Percentiles rank a stretch among this genome's conserved stretches.
These are phyloP conservation scores for Myriosclerotinia curreyana DNA, from an alignment of 2,329 filamentous ascomycete species.

Conservation along the genomic window DNA sequence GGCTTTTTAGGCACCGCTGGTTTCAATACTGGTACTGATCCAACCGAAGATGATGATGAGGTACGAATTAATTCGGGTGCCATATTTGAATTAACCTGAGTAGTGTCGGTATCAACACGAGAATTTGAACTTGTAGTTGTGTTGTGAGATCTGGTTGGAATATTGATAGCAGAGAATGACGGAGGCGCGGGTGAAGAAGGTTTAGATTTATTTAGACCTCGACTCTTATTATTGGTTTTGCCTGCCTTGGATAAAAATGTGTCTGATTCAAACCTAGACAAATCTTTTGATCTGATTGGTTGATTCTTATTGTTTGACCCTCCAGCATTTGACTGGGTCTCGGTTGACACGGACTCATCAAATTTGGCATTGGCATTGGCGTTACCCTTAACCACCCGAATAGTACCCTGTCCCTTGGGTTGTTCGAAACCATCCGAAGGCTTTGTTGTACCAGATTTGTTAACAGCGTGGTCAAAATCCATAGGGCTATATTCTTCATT, in stretches of 20 bases:
- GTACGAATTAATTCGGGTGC: constrained; percentile 27
- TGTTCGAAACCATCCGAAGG: constrained; percentile 10
- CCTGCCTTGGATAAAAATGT: constrained; percentile 31
- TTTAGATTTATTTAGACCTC: constrained; percentile 19
- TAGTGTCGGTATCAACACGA: constrained; percentile 4
- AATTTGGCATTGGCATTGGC: constrained; percentile 30
- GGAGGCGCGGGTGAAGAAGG: constrained; percentile 25
- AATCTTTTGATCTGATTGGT: constrained; percentile 32
- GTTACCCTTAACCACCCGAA: constrained; percentile 21
- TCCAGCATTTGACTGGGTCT: constrained; percentile 29
- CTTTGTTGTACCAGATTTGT: constrained; percentile 20
- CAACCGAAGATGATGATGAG: constrained; percentile 24
- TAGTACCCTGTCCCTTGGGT: constrained; percentile 19
- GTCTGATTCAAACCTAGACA: constrained; percentile 34
- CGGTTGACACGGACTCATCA: constrained; percentile 32
- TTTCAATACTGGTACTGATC: constrained; percentile 21
- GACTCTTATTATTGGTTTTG: constrained; percentile 21
- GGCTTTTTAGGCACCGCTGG: constrained; percentile 15
- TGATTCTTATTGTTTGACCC: constrained; percentile 27
- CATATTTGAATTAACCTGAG: constrained; percentile 19
- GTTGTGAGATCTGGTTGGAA: constrained; percentile 23
- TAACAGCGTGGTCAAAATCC: constrained; percentile 22
- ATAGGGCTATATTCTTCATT: constrained; percentile 24
- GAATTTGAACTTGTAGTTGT: constrained; percentile 20
- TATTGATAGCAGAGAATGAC: constrained; percentile 26